A percentile compares a stretch with the other conserved stretches of the same genome.
Conservation (phyloP, 2,329 filamentous ascomycete genomes). For the Dendryphion nanum region DNA sequence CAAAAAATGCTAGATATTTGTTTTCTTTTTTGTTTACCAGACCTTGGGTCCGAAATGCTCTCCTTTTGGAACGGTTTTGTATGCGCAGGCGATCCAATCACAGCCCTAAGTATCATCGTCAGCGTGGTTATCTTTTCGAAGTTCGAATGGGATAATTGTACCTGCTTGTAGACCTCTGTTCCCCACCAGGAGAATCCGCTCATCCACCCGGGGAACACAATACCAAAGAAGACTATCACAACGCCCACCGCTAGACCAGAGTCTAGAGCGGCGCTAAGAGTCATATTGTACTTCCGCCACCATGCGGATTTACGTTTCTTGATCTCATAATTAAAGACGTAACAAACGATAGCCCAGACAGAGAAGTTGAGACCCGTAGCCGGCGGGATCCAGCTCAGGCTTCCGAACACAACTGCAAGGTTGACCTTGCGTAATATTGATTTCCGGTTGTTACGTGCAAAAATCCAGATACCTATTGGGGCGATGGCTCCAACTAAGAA, state of each 20-base stretch:
- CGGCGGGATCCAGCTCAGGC: constrained; percentile 81
- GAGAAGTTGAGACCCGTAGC: constrained; percentile 82
- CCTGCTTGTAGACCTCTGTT: constrained; percentile 76
- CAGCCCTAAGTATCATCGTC: constrained; percentile 55
- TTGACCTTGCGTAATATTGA: constrained; percentile 75
- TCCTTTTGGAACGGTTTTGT: constrained; percentile 53
- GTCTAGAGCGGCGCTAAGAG: constrained; percentile 77
- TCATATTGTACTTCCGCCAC: constrained; percentile 94
- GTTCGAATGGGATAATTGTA: constrained; percentile 12
- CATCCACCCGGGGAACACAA: constrained; percentile 78
- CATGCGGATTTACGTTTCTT: constrained; percentile 68
- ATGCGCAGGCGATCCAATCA: constrained; percentile 80
- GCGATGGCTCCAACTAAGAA: constrained; percentile 75
- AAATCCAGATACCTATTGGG: constrained; percentile 72
- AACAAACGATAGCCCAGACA: constrained; percentile 83
- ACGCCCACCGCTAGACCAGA: constrained; percentile 80
- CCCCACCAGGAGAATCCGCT: constrained; percentile 82
- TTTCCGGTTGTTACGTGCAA: constrained; percentile 56
- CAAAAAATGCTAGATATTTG: no score
- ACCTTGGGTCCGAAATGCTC: constrained; percentile 33
- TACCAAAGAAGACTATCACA: constrained; percentile 80
- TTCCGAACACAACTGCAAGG: constrained; percentile 78
- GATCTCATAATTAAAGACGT: constrained; percentile 76
- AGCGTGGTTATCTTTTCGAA: not conserved
- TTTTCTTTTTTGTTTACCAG: constrained; percentile 15